Base-by-base conservation (phyloP, 2,329 filamentous ascomycete species). In the Sporothrix phasma region DNA sequence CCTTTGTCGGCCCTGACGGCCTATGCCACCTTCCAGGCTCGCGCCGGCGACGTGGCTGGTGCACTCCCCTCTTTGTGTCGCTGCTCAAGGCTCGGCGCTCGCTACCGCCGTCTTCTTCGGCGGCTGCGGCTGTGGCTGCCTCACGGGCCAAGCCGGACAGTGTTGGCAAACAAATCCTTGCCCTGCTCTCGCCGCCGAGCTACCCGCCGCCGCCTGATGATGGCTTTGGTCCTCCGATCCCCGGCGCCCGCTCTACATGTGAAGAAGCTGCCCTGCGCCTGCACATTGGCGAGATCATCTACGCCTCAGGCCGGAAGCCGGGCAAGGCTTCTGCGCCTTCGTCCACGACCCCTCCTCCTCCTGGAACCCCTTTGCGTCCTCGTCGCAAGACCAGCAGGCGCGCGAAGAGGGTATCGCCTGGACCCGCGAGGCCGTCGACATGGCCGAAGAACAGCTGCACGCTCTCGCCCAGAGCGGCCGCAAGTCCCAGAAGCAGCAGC, bases 281-380 rank as follows among this genome's bases (percentile, higher is more conserved):
- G 26, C 94, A 96, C 74, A 93, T 97, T 67, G 93, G 93, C 65
- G 93, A 97, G 76, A 96, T 97, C 61, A 81, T 97, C 37, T 97
- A 89, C 74, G 84, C 90, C 0, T 65, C 64, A 13, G 64, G 65
- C 3, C n/a, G 17, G 5, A 41, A 45, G 37, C 8, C 29, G 15
- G 73, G 73, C n/a, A 74, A 73, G 26, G 76, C 78, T 86, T 88
- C 66, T 91, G 90, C 0, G 11, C 5, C 17, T 2, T 78, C 96
- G 1, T 85, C 86, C 5, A 96, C 92, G 91, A 96, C 93, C 90
- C 29, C 89, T 95, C 34, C 87, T 91, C 68, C 77, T 89, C 1
- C 87, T 90, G 1, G 91, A 92, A 74, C 80, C 54, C 39, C 2
- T 86, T 66, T 85, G 85, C 69, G 79, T 84, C 63, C 5, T 34